Base-by-base conservation (phyloP, 2,329 filamentous ascomycete genomes). In the Huntiella savannae region DNA sequence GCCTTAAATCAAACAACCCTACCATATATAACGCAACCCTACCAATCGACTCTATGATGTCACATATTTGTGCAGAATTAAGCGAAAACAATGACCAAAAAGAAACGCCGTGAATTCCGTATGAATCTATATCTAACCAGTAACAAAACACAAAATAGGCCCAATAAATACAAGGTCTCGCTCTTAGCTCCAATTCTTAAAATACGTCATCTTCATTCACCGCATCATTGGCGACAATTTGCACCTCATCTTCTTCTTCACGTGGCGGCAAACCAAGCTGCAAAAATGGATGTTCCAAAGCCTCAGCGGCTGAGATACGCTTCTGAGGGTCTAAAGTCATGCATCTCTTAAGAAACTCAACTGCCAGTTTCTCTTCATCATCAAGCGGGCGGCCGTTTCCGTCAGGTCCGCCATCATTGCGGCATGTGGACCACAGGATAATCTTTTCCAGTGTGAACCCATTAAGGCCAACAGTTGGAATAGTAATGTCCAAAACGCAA, bases 371-470 rank as follows among this genome's bases (percentile, higher is more conserved):
- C 63, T 91, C 84, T 17, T 85, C 79, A 0, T 67, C 62, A 0
- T 67, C 71, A 35, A 91, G 60, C 1, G 66, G 63, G 46, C 67
- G 67, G 4, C 66, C 63, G 45, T 63, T 61, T 6, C 62, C 71
- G 42, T 64, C 67, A 43, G 64, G 69, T 46, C 70, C 70, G 50
- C 71, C 70, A 16, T 76, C 71, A 47, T 75, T 77, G 16, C 85
- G 75, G 50, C 82, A 83, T 19, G 85, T 94, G 56, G 85, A 91
- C 91, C 91, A 98, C 42, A 94, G 69, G 52, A 98, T 79, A 54
- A 98, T 91, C 63, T 93, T 91, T 62, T 94, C 85, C 55, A 94
- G 77, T 4, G 75, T 78, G 59, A 93, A 93, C 1, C 91, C 91
- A 38, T 77, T 74, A 53, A 82, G 77, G 38, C 83, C 84, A 54